Base-by-base conservation (phyloP, 768 basidiomycete species). In the Agaricus sinodeliciosus region DNA sequence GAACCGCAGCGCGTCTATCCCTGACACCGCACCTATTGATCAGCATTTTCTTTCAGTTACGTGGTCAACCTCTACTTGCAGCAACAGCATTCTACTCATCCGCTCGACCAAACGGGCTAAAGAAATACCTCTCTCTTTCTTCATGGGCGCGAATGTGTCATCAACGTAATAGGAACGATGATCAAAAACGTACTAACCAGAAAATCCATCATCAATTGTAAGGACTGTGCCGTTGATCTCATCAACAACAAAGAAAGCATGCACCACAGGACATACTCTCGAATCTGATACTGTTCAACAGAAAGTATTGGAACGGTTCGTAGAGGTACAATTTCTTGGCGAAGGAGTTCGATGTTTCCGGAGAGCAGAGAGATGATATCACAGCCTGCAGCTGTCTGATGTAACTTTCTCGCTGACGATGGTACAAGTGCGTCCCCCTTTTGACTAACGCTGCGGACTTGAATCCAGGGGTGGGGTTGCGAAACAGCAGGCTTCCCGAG, bases 81-180 rank as follows among this genome's bases (percentile, higher is more conserved):
- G 73, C 67, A 56, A 74, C 67, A 54, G 64, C 60, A 56, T 71
- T 73, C 58, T 69, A 67, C 72, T 73, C 74, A 53, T 69, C 69
- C 25, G 65, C 67, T 57, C 67, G 65, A 59, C 73, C 73, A 43
- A 74, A 58, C 61, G 66, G 63, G 16, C 62, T 56, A 56, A 68
- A 61, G 59, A 73, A 71, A 16, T 66, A 59, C 48, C 62, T 55
- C 48, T 60, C 54, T 57, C 54, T 64, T 4, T 61, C 60, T 62
- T 46, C 57, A 55, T 50, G 58, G 61, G 61, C 51, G 61, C 57
- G 43, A 53, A 55, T n/a, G n/a, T n/a, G n/a, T n/a, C n/a, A 31
- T 31, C 22, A 22, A 22, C 22, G 22, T 22, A 22, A 31, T 31
- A 31, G 7, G 8, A 31, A 31, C 1, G 11, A 31, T 31, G 31